phyloP scores from a whole-genome alignment of 2,329 filamentous ascomycete species.

The Aspergillus sp. region DNA sequence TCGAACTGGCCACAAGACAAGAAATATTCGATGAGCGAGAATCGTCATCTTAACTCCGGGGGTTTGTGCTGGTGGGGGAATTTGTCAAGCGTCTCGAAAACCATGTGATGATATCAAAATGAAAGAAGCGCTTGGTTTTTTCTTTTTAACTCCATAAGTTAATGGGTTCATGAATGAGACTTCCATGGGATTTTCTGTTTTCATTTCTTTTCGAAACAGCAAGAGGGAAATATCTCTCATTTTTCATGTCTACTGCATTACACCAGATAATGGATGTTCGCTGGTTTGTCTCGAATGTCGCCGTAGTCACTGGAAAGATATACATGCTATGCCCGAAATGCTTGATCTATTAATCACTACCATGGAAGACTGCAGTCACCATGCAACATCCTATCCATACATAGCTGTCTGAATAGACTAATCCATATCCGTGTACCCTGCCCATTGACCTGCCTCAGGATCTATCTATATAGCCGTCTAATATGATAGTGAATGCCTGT shows the following conservation, averaged over 20 bases:
- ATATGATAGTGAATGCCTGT: too few relatives aligned
- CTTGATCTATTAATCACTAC: too few relatives aligned
- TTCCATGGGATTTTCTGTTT: background rate
- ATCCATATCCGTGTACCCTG: too few relatives aligned
- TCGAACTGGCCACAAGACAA: conserved; percentile 1
- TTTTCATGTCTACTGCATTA: background rate
- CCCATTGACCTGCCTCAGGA: too few relatives aligned
- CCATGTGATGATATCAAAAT: background rate
- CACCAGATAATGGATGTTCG: background rate
- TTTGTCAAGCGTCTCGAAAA: background rate
- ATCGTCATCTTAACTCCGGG: background rate
- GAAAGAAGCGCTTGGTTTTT: background rate
- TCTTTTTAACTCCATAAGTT: background rate
- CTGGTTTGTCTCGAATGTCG: background rate
- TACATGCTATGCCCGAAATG: too few relatives aligned
- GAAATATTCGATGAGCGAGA: background rate
- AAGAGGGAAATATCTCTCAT: background rate
- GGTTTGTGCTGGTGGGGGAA: conserved; percentile 1
- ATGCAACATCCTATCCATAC: too few relatives aligned
- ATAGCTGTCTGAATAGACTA: too few relatives aligned
- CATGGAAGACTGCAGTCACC: too few relatives aligned
- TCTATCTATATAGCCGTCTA: too few relatives aligned
- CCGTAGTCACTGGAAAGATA: too few relatives aligned
- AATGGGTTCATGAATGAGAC: background rate
- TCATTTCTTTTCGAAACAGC: background rate